These are phyloP conservation scores for Yamadazyma sp. DNA, from an alignment of 805 yeast species.

Conservation along the genomic window DNA sequence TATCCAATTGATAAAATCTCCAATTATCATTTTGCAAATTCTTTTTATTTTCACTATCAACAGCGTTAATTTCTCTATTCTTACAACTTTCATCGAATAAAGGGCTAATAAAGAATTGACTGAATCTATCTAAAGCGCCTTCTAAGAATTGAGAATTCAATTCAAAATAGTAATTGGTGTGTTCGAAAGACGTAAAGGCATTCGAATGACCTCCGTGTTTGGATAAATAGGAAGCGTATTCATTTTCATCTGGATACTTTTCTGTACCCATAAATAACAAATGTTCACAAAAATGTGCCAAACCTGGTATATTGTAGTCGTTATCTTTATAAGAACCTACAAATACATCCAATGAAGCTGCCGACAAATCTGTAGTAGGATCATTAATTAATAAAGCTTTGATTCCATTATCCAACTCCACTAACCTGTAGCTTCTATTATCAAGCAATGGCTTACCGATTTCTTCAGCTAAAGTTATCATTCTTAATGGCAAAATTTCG, in stretches of 20 bases:
- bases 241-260: conserved; percentile 74
- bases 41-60: conserved; percentile 93
- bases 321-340: conserved; percentile 77
- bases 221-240: conserved; percentile 68
- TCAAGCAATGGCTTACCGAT: conserved; percentile 56
- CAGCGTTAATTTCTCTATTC: conserved; percentile 91
- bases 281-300: conserved; percentile 72
- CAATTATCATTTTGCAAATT: conserved; percentile 86
- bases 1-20: conserved; percentile 85
- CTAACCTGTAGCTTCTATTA: conserved; percentile 71
- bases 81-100: conserved; percentile 70
- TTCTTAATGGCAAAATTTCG: neutral
- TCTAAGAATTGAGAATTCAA: conserved; percentile 69
- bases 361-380: conserved; percentile 67
- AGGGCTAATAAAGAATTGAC: conserved; percentile 89
- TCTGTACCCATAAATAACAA: conserved; percentile 76
- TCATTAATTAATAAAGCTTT: conserved; percentile 66
- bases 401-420: conserved; percentile 51
- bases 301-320: conserved; percentile 55
- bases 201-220: conserved; percentile 87
- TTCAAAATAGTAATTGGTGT: conserved; percentile 90
- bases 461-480: conserved; percentile 25
- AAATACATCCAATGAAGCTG: conserved; percentile 76
- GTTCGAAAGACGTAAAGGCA: conserved; percentile 86
- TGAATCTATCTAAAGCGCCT: conserved; percentile 89